These are phyloP conservation scores for Eucalyptus pauciflora DNA, from an alignment of 345 rosid genomes.

Conservation along the genomic window DNA sequence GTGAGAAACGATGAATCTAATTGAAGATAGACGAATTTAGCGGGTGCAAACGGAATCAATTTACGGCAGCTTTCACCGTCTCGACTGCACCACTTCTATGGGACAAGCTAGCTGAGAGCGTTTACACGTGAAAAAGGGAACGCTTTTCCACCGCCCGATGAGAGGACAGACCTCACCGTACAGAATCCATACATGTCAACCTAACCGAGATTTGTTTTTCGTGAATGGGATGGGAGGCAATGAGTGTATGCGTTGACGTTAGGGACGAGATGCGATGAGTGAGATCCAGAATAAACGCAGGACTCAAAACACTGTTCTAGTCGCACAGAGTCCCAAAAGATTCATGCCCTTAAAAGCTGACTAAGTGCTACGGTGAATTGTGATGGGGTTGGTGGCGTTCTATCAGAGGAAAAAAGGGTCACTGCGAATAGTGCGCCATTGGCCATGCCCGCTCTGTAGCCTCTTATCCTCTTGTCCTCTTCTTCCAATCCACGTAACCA, in stretches of 20 bases:
- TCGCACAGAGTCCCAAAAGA: not conserved
- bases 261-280: not conserved
- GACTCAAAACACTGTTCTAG: not conserved
- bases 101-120: not conserved
- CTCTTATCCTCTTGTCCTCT: not conserved
- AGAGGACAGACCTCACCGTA: not conserved
- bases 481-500: not conserved
- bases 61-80: not conserved
- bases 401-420: not conserved
- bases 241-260: not conserved
- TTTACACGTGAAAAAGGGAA: not conserved
- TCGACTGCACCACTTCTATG: not conserved
- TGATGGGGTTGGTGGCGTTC: not conserved
- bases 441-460: not conserved
- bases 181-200: not conserved
- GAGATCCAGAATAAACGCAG: not conserved
- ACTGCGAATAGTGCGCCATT: not conserved
- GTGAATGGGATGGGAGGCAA: not conserved
- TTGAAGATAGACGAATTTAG: not conserved
- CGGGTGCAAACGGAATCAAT: not conserved
- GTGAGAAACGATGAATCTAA: not conserved
- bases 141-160: not conserved
- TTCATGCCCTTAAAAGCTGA: not conserved
- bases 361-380: not conserved
- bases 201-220: not conserved